Conservation (phyloP, 202 grass and related monocot species). For the Hordeum pubiflorum region DNA sequence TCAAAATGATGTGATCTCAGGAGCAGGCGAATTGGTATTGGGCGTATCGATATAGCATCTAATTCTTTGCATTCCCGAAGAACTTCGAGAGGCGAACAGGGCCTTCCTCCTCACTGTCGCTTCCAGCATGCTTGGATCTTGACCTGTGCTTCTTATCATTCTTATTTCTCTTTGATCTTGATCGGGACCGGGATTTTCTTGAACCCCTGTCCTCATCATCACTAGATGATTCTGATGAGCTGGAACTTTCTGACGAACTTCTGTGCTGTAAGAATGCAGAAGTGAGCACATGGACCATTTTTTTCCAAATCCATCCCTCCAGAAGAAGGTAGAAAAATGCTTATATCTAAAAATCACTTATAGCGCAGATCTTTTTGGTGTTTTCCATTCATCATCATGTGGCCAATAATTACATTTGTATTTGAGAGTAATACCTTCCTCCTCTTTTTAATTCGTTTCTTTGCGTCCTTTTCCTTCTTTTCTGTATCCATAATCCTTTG, state of each 20-base stretch:
- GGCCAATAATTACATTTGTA: neutral
- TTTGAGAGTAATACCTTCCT: conserved; percentile 64
- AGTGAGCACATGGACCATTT: neutral
- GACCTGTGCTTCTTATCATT: conserved; percentile 87
- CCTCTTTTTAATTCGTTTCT: conserved; percentile 66
- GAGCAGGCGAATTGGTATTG: neutral
- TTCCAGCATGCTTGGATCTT: conserved; percentile 45
- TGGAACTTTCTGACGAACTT: conserved; percentile 66
- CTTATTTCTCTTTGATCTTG: conserved; percentile 70
- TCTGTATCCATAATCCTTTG: conserved; percentile 49
- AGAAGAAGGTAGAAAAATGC: neutral
- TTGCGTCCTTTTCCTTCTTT: conserved; percentile 78
- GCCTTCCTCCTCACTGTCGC: conserved; percentile 44
- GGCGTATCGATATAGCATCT: neutral
- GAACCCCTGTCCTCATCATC: conserved; percentile 66
- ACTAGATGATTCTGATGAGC: conserved; percentile 68
- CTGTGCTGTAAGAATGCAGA: conserved; percentile 57
- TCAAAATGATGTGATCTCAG: neutral
- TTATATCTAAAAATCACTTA: neutral
- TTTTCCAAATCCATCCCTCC: neutral
- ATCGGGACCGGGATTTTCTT: conserved; percentile 66
- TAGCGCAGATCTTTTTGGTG: neutral
- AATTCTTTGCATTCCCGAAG: conserved; percentile 64
- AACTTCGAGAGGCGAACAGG: conserved; percentile 84
- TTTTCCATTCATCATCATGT: neutral